Evolutionary conservation across 805 yeast genomes (phyloP), one percentile per base, ranked within the genome.

Genomic region (Wickerhamomyces tratensis): DNA sequence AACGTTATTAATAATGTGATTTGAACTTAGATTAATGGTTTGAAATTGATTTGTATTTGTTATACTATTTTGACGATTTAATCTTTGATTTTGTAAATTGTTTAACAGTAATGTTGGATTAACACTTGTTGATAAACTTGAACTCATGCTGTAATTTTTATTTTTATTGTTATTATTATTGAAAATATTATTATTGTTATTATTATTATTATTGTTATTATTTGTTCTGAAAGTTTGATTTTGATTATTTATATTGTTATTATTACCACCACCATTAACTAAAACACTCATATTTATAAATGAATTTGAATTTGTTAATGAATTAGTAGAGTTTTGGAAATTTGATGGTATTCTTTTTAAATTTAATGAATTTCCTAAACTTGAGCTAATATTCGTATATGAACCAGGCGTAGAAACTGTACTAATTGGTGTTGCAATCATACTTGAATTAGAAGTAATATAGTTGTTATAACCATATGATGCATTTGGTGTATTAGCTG

Each of bases 341-440:
- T 44, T 46, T 35, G 50, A 58, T 33, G 61, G 61, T 6, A 56
- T 53, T 35, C 61, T 45, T 42, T 56, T 56, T 20, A 53, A 55
- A 41, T 52, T 56, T 42, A 56, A 55, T 2, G 51, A 46, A 29
- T 53, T 52, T 9, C 58, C 51, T 26, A 39, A 25, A 33, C 30
- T 39, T 33, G 40, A 30, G 7, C 34, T 31, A 12, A 31, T 31
- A 41, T 43, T 46, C 6, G 57, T 55, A 4, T 54, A 33, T 5
- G 59, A 55, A 11, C 47, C 49, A 20, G 29, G 36, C n/a, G 25
- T 35, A 39, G n/a, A 37, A 20, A 20, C 29, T 29, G 26, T 13
- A 8, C 15, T n/a, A 25, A 25, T 39, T 39, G 36, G 40, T 11
- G 15, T 26, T 39, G 36, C 13, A 33, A 14, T 48, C 10, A 57